These are phyloP conservation scores for Alternaria rosae DNA, from an alignment of 2,329 filamentous ascomycete genomes.

Conservation along the genomic window DNA sequence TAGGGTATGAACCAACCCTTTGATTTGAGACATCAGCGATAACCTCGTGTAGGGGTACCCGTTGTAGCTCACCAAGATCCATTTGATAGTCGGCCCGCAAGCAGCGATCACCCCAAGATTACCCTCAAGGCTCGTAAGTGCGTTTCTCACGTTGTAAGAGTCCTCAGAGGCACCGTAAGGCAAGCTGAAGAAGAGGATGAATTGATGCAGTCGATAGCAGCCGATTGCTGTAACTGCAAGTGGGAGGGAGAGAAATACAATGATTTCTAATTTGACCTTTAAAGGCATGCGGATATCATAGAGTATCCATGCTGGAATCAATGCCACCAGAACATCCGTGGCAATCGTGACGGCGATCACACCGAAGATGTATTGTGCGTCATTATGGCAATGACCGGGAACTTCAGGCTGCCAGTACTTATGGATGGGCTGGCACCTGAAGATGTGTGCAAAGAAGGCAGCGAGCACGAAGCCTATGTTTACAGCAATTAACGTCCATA, in stretches of 20 bases:
- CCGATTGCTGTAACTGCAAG: conserved; percentile 13
- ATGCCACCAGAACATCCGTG: conserved; percentile 15
- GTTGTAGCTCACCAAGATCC: conserved; percentile 10
- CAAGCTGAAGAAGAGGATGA: conserved; percentile 2
- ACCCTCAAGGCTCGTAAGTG: conserved; percentile 11
- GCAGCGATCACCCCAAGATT: conserved; percentile 15
- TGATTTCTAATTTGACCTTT: conserved; percentile 5
- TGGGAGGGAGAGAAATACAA: conserved; percentile 13
- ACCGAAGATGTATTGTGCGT: conserved; percentile 4
- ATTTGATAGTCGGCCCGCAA: conserved; percentile 17
- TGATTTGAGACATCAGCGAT: no score
- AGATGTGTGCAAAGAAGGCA: background rate
- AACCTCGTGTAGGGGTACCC: background rate
- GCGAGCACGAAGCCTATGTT: conserved; percentile 8
- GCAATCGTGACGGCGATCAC: conserved; percentile 7
- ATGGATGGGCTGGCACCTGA: conserved; percentile 12
- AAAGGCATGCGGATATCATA: conserved; percentile 11
- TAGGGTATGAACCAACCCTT: conserved; percentile 10
- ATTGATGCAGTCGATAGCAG: conserved; percentile 13
- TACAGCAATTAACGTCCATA: conserved; percentile 11
- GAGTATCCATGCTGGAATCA: conserved; percentile 18
- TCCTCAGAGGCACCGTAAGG: background rate
- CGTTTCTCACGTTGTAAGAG: conserved; percentile 12
- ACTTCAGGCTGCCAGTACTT: conserved; percentile 6
- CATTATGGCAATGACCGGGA: conserved; percentile 3